These are phyloP conservation scores for Hordeum marinum DNA, from an alignment of 176 grass and related monocot genomes.

Conservation along the genomic window DNA sequence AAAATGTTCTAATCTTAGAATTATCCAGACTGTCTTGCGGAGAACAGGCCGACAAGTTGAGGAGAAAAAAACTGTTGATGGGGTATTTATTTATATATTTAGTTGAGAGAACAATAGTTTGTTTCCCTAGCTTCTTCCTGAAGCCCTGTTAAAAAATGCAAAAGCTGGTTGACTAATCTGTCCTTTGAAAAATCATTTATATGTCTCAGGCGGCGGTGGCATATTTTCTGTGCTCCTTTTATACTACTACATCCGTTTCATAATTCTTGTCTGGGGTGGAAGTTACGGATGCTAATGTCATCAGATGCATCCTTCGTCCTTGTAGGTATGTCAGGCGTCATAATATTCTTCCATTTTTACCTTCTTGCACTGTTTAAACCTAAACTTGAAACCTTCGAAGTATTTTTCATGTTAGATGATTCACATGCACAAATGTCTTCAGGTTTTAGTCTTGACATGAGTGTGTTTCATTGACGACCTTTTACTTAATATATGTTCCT, in stretches of 20 bases:
- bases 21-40: conserved; percentile 2
- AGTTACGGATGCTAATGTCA: not conserved
- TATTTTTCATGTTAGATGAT: not conserved
- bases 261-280: not conserved
- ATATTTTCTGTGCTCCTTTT: not conserved
- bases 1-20: not conserved
- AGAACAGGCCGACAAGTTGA: conserved; percentile 31
- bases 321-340: not conserved
- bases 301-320: not conserved
- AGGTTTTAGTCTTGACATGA: not conserved
- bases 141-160: conserved; percentile 20
- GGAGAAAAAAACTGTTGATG: conserved; percentile 24
- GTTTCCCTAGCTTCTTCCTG: conserved; percentile 9
- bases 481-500: not conserved
- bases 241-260: no score
- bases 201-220: not conserved
- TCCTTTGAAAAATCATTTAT: not conserved
- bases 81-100: conserved; percentile 13
- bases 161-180: conserved; percentile 32
- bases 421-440: not conserved
- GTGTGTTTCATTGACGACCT: not conserved
- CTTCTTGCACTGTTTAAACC: not conserved
- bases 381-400: not conserved
- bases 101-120: conserved; percentile 11
- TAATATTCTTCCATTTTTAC: not conserved